Conservation (phyloP, 768 basidiomycete genomes). For the Nevesoporus exiguus region DNA sequence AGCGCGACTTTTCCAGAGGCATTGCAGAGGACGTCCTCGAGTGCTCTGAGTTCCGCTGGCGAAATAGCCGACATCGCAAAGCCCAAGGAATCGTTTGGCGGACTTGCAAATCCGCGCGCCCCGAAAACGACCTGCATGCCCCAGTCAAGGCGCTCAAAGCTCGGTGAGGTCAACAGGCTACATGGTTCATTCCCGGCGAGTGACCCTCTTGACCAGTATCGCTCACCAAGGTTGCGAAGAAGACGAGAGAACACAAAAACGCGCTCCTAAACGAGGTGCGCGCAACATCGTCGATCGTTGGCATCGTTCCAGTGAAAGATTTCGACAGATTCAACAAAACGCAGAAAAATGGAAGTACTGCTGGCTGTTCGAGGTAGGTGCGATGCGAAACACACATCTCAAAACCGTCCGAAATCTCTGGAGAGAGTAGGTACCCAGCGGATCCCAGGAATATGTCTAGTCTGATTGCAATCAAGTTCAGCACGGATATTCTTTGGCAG, state of each 20-base stretch:
- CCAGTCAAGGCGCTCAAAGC: slow-evolving; percentile 82
- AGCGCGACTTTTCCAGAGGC: slow-evolving; percentile 65
- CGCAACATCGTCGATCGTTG: slow-evolving; percentile 9
- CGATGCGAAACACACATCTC: slow-evolving; percentile 92
- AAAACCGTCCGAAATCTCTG: slow-evolving; percentile 92
- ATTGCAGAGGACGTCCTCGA: slow-evolving; percentile 81
- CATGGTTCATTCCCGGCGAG: neutral
- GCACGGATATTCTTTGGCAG: slow-evolving; percentile 89
- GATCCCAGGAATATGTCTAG: neutral
- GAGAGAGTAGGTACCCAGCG: slow-evolving; percentile 67
- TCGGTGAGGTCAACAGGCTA: slow-evolving; percentile 53
- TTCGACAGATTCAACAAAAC: slow-evolving; percentile 72
- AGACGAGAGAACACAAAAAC: slow-evolving; percentile 88
- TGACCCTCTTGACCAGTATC: slow-evolving; percentile 55
- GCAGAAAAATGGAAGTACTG: slow-evolving; percentile 91
- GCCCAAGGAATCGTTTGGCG: slow-evolving; percentile 33
- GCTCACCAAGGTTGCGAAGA: slow-evolving; percentile 90
- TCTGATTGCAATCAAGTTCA: slow-evolving; percentile 35
- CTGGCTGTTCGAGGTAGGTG: slow-evolving; percentile 93
- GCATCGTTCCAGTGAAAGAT: slow-evolving; percentile 9
- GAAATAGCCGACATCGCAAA: slow-evolving; percentile 36
- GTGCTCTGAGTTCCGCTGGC: slow-evolving; percentile 54
- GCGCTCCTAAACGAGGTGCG: slow-evolving; percentile 76
- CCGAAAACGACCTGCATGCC: slow-evolving; percentile 55
- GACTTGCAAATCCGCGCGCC: slow-evolving; percentile 42